These are phyloP conservation scores for Pterula multifida DNA, from an alignment of 1,284 basidiomycete genomes.

Conservation along the genomic window DNA sequence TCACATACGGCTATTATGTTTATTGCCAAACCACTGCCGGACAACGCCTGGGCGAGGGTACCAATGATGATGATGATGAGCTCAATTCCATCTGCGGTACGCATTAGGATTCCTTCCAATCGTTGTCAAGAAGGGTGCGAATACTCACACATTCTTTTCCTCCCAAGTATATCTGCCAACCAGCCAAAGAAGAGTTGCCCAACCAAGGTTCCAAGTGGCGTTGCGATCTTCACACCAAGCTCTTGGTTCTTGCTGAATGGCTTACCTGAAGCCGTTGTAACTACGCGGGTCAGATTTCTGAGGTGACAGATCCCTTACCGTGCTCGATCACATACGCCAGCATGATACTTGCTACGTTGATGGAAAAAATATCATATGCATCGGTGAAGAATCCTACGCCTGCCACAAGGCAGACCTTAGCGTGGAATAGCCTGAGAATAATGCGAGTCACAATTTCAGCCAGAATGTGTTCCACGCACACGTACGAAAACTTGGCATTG, in stretches of 20 bases:
- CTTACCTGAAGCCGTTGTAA: conserved; percentile 17
- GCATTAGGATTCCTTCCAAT: conserved; percentile 12
- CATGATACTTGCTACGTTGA: conserved; percentile 45
- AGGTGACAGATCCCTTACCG: conserved; percentile 19
- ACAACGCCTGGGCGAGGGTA: conserved; percentile 50
- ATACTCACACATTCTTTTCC: conserved; percentile 52
- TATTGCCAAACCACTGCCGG: conserved; percentile 47
- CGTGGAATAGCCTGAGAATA: conserved; percentile 59
- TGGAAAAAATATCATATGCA: conserved; percentile 39
- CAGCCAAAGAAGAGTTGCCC: conserved; percentile 61
- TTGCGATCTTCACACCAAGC: conserved; percentile 55
- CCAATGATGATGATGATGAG: conserved; percentile 60
- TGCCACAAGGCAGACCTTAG: conserved; percentile 61
- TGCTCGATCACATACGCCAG: conserved; percentile 42
- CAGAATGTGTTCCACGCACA: no score
- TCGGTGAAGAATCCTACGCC: conserved; percentile 80
- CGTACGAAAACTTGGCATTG: conserved; percentile 60
- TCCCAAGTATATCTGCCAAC: conserved; percentile 59
- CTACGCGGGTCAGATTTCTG: no score
- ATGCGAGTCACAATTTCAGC: no score
- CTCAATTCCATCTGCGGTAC: conserved; percentile 52
- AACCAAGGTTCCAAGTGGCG: conserved; percentile 32
- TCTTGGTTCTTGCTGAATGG: conserved; percentile 40
- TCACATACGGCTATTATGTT: conserved; percentile 48
- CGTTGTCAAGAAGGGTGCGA: conserved; percentile 10